These are phyloP conservation scores for Aquanectria penicillioides DNA, from an alignment of 2,329 filamentous ascomycete genomes.

Conservation along the genomic window DNA sequence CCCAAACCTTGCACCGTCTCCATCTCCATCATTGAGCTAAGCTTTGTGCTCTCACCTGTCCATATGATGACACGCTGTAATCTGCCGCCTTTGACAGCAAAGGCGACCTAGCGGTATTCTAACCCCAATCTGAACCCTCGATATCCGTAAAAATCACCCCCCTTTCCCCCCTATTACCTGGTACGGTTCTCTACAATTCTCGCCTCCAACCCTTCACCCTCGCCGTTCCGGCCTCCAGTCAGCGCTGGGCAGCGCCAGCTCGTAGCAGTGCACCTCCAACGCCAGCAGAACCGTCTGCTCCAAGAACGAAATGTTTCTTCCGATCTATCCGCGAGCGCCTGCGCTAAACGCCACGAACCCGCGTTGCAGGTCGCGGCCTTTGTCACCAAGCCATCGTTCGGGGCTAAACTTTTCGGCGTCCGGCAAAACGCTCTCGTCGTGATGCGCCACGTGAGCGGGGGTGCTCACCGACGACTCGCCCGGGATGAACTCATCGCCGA, in stretches of 20 bases:
- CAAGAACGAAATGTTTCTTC: constrained; percentile 51
- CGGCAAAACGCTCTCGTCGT: constrained; percentile 51
- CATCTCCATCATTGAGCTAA: too few relatives aligned
- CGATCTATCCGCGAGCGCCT: constrained; percentile 53
- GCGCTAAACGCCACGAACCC: constrained; percentile 54
- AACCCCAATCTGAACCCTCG: too few relatives aligned
- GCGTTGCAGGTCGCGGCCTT: constrained; percentile 46
- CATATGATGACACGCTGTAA: too few relatives aligned
- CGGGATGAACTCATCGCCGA: constrained; percentile 46
- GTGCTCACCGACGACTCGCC: constrained; percentile 51
- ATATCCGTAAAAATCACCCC: not conserved
- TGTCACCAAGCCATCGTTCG: constrained; percentile 52
- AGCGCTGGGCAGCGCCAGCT: constrained; percentile 44
- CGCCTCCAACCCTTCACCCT: constrained; percentile 36
- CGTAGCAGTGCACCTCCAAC: constrained; percentile 53
- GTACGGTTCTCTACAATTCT: not conserved
- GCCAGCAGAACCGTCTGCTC: constrained; percentile 58
- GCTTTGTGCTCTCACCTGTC: too few relatives aligned
- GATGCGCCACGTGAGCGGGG: constrained; percentile 50
- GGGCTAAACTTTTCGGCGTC: constrained; percentile 51
- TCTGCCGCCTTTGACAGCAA: too few relatives aligned
- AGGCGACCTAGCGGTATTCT: too few relatives aligned
- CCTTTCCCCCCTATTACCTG: too few relatives aligned
- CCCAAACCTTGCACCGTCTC: too few relatives aligned
- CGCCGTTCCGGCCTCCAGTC: constrained; percentile 31